phyloP scores from a whole-genome alignment of 192 early-diverging fungal species.

The Radiomyces spectabilis region DNA sequence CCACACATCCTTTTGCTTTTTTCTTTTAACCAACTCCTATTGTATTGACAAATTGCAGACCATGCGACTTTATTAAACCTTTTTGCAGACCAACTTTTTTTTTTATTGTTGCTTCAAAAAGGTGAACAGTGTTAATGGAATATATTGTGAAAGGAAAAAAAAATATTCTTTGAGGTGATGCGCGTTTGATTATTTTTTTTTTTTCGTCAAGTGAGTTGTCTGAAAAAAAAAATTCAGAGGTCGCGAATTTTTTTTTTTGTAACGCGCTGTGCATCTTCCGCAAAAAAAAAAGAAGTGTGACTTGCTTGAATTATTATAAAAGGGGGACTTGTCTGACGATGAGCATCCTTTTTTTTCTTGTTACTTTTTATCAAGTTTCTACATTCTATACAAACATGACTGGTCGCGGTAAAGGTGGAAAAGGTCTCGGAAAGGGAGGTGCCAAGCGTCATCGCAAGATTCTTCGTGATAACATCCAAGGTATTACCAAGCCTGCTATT shows the following conservation, averaged over 20 bases:
- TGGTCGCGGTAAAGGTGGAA: slow-evolving; percentile 99
- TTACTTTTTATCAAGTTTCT: background rate
- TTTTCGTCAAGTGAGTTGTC: background rate
- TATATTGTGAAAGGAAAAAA: slow-evolving; percentile 1
- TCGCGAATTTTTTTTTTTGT: background rate
- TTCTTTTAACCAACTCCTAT: too few relatives aligned
- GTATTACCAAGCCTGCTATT: slow-evolving; percentile 54
- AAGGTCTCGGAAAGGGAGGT: slow-evolving; percentile 98
- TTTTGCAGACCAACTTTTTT: too few relatives aligned
- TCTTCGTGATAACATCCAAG: slow-evolving; percentile 94
- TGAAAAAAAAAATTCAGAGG: slow-evolving; percentile 1
- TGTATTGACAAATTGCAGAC: too few relatives aligned
- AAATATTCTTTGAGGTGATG: slow-evolving; percentile 1
- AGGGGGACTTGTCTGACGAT: background rate
- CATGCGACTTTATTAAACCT: too few relatives aligned
- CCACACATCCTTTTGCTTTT: too few relatives aligned
- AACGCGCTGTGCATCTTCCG: background rate
- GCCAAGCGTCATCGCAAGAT: slow-evolving; percentile 99
- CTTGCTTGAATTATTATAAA: slow-evolving; percentile 5
- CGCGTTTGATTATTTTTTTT: too few relatives aligned
- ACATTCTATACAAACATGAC: slow-evolving; percentile 47
- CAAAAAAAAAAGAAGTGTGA: slow-evolving; percentile 2
- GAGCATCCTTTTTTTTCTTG: background rate
- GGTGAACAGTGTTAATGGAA: too few relatives aligned
- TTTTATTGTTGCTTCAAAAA: too few relatives aligned